Evolutionary conservation across 352 stramenopile species (phyloP).

Genomic region (Lagenidium sp.): DNA sequence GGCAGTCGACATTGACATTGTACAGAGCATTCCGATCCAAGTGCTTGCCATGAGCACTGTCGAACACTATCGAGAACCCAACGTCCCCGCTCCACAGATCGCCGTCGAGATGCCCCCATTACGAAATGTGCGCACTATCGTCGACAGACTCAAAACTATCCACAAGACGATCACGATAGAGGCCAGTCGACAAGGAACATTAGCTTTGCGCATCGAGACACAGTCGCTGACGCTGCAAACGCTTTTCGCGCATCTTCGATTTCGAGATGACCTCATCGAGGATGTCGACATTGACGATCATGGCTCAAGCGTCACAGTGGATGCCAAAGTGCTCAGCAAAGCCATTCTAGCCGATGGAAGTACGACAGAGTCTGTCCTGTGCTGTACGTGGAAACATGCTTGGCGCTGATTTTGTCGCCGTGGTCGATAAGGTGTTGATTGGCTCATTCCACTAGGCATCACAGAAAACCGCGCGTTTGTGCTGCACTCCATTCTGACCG

Average conservation of each 20-base stretch:
- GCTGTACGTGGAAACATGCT: slow-evolving; percentile 26
- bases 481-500: slow-evolving; percentile 65
- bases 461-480: slow-evolving; percentile 75
- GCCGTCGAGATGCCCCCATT: slow-evolving; percentile 77
- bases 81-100: slow-evolving; percentile 64
- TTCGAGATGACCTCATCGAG: slow-evolving; percentile 66
- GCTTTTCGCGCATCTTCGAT: slow-evolving; percentile 62
- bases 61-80: slow-evolving; percentile 69
- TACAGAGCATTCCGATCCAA: slow-evolving; percentile 78
- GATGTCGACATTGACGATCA: slow-evolving; percentile 21
- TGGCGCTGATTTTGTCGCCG: neutral
- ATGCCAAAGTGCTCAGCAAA: slow-evolving; percentile 70
- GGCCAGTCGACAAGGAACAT: slow-evolving; percentile 55
- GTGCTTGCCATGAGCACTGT: slow-evolving; percentile 68
- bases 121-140: slow-evolving; percentile 46
- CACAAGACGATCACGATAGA: slow-evolving; percentile 71
- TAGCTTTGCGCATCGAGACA: slow-evolving; percentile 65
- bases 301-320: slow-evolving; percentile 55
- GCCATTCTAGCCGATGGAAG: slow-evolving; percentile 65
- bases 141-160: slow-evolving; percentile 66
- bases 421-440: neutral
- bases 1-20: slow-evolving; percentile 79
- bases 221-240: slow-evolving; percentile 64
- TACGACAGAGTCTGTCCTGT: slow-evolving; percentile 60
- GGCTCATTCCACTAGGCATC: slow-evolving; percentile 25